Evolutionary conservation across 148 eudicot species (phyloP).

Genomic region (Nyssa sinensis): DNA sequence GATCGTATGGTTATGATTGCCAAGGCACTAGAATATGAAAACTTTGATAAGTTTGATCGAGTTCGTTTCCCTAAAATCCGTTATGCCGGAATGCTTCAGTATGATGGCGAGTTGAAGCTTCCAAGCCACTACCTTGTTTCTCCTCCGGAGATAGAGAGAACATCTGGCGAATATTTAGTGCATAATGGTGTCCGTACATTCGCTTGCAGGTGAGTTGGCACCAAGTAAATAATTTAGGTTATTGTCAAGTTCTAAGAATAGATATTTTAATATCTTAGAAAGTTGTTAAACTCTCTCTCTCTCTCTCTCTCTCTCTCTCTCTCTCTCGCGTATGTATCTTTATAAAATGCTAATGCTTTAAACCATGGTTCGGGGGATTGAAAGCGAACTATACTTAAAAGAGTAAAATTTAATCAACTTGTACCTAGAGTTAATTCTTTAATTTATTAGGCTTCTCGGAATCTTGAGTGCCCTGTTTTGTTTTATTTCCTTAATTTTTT

Average conservation of each 20-base stretch:
- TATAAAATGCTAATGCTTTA: too few species aligned
- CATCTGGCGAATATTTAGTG: constrained; percentile 81
- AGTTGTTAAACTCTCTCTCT: too few species aligned
- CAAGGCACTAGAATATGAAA: constrained; percentile 77
- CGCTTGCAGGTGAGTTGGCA: constrained; percentile 77
- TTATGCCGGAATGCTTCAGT: constrained; percentile 94
- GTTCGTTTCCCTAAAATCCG: constrained; percentile 74
- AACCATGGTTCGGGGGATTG: too few species aligned
- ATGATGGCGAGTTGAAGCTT: constrained; percentile 93
- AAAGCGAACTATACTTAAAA: too few species aligned
- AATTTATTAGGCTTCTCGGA: background rate
- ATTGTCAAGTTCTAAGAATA: too few species aligned
- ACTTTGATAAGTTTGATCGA: constrained; percentile 82
- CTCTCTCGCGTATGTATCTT: too few species aligned
- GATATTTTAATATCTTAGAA: too few species aligned
- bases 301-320: too few species aligned
- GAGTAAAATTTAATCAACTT: too few species aligned
- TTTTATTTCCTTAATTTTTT: background rate
- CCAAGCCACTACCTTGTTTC: constrained; percentile 74
- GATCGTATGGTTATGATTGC: constrained; percentile 98
- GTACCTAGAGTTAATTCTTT: background rate
- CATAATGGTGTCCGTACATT: constrained; percentile 80
- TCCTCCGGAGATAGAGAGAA: constrained; percentile 83
- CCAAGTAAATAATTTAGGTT: background rate
- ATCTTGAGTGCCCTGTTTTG: background rate